Base-by-base conservation (phyloP, 2,329 filamentous ascomycete genomes). In the Pyrenophora teres region DNA sequence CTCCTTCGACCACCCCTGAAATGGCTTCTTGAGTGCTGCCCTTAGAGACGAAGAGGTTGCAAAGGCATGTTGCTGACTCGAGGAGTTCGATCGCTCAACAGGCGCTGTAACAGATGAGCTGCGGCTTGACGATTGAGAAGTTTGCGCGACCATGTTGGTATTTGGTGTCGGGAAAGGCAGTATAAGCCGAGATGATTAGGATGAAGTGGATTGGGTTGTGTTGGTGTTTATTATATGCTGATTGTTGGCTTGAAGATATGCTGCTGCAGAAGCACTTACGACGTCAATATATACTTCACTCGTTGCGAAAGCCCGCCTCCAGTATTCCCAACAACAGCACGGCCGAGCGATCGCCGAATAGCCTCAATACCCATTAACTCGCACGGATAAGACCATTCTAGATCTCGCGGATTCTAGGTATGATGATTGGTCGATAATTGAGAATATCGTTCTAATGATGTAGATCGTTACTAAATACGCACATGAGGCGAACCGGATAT, bases 1-100 rank as follows among this genome's bases (percentile, higher is more conserved):
- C 9, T 70, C 68, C 50, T 60, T 69, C 15, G 61, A 64, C 70
- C 70, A 72, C 4, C 69, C 70, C 41, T 71, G 66, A 40, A 71
- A 71, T 6, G 69, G 70, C 49, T 70, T 71, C 50, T 70, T 71
- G 25, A 72, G 50, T 2, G 57, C 54, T 15, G 63, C 50, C 30
- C 55, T 62, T 19, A 68, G 32, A 6, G 58, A 58, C 8, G 47
- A 49, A 10, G 50, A 54, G 21, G 32, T 46, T 9, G 55, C 42
- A 19, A 56, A 32, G 6, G 43, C 32, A 38, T 48, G 49, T 4
- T 32, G 40, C 13, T 44, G 54, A 30, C 25, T 49, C 16, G 39
- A n/a, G 6, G 52, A 44, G 23, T 35, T 16, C 10, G 46, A 37
- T 38, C 18, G 33, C 9, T 30, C 36, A 25, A 36, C 35, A 13